Evolutionary conservation across 1,139 yeast genomes (phyloP).

Genomic region (Candida sojae): DNA sequence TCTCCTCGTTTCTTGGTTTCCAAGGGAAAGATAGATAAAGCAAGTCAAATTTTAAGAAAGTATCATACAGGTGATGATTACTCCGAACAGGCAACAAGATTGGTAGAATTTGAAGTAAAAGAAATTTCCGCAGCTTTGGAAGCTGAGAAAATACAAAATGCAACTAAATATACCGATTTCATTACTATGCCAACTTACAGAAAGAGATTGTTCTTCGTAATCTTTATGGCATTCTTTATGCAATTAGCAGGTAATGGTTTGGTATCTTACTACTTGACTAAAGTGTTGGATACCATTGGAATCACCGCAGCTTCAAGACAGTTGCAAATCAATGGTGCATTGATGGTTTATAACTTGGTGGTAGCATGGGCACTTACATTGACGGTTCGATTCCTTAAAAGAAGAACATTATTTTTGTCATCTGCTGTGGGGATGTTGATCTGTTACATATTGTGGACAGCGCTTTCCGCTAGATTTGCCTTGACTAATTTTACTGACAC

Average conservation of each 20-base stretch:
- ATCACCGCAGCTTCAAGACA: conserved; percentile 45
- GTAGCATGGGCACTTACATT: conserved; percentile 32
- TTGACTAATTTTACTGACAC: conserved; percentile 32
- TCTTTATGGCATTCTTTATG: conserved; percentile 38
- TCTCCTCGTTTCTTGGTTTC: conserved; percentile 47
- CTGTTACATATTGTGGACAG: conserved; percentile 41
- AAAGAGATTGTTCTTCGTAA: conserved; percentile 41
- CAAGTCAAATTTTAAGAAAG: conserved; percentile 42
- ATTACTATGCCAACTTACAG: conserved; percentile 37
- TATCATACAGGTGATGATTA: conserved; percentile 40
- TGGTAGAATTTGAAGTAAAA: conserved; percentile 46
- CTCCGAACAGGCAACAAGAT: conserved; percentile 28
- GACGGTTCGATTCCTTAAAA: conserved; percentile 31
- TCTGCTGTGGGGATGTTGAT: conserved; percentile 38
- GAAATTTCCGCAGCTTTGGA: conserved; percentile 46
- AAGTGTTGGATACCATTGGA: conserved; percentile 51
- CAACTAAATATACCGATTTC: conserved; percentile 37
- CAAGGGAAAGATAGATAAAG: conserved; percentile 36
- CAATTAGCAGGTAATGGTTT: conserved; percentile 55
- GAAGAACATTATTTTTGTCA: conserved; percentile 48
- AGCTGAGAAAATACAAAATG: conserved; percentile 27
- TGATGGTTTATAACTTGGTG: conserved; percentile 46
- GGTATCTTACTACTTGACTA: conserved; percentile 51
- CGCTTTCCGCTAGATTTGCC: conserved; percentile 38
- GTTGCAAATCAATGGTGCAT: conserved; percentile 47